Evolutionary conservation across 306 rosid species (phyloP), one percentile per base, ranked within the genome.

Genomic region (Adenanthera pavonina): DNA sequence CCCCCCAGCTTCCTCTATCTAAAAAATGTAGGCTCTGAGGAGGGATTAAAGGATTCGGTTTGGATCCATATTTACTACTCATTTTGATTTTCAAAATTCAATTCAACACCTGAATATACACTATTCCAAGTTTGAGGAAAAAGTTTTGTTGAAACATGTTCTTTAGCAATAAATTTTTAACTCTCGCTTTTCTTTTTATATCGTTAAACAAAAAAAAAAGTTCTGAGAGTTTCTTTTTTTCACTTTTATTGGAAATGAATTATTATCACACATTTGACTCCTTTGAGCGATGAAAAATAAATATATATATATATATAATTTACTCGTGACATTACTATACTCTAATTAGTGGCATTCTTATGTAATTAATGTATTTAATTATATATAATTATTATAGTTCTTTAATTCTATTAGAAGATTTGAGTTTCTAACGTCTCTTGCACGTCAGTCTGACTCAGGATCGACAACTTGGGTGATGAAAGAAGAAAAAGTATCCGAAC

Each of bases 21-120:
- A 81, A n/a, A 80, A 87, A 85, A 80, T 81, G 49, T 69, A 80
- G 67, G 86, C 73, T n/a, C 72, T 59, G 79, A 66, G 73, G 92
- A 90, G 95, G 79, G 87, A 95, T 95, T 88, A 85, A 80, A 83
- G 97, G 86, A 62, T 80, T 81, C 67, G 84, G 57, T 72, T 81
- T 88, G 70, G 30, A 85, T 35, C 60, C 8, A 66, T n/a, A 19
- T 75, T 72, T 33, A 72, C 82, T 75, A 67, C 74, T 86, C 47
- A 30, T 9, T 33, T 33, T 33, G 6, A 51, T 46, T 46, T 46
- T 8, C 51, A 46, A 46, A 62, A 52, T 52, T 52, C 30, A 25
- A 25, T 25, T 25, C 30, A 25, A 25, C 30, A 25, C 30, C 30
- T 25, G 30, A 25, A 25, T 25, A 25, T 25, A 25, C 1, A 25